Base-by-base conservation (phyloP, 805 yeast genomes). In the Ogataea minuta region DNA sequence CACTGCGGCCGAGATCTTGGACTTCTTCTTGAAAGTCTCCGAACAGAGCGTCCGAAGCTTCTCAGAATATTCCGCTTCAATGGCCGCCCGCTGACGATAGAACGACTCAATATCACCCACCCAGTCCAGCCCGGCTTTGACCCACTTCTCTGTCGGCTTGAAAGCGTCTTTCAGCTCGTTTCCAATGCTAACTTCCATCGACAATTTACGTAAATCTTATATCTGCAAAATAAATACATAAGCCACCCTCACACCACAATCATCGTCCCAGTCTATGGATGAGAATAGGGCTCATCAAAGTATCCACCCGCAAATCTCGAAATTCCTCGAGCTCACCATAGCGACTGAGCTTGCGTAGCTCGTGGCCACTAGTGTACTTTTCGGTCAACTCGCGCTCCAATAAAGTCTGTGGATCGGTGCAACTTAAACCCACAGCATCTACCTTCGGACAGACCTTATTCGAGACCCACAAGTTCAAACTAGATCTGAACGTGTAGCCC, bases 51-150 rank as follows among this genome's bases (percentile, higher is more conserved):
- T 72, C 37, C 75, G 70, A 40, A 93, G 67, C 49, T 79, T 84
- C 12, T 70, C 65, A 9, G 95, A 72, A 53, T 91, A 89, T 51
- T 91, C 98, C 49, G 74, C 77, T 62, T 93, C 99, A 38, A 93
- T 72, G 11, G 68, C 60, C 2, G 96, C 81, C 25, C 98, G 69
- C 62, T 89, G 96, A 25, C 77, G 74, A 63, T 90, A 93, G 59
- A 91, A 93, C 29, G 72, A 72, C 54, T 86, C 95, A 8, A 93
- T 66, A 50, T 91, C 98, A 1, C 68, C 61, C 9, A 91, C 66
- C 84, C 93, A 90, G 30, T 71, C 71, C 36, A 85, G 63, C 28
- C 93, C 89, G 40, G 80, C 77, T 35, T 68, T 64, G 35, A 83
- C 75, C 98, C 98, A 93, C 43, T 79, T 79, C 44, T 76, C 74